Evolutionary conservation across 441 rosid species (phyloP).

Genomic region (Omphalea diandra): DNA sequence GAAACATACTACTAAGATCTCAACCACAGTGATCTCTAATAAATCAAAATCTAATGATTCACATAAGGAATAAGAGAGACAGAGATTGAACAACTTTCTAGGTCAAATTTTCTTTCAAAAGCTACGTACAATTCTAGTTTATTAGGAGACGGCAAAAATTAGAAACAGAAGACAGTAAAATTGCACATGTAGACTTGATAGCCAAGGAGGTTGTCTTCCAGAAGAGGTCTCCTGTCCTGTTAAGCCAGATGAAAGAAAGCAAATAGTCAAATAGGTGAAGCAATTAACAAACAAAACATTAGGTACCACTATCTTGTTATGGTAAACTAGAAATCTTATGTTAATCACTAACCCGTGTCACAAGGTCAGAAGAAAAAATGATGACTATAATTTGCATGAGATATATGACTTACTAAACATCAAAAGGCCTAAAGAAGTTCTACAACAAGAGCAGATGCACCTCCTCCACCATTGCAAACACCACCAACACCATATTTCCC

Average conservation of each 20-base stretch:
- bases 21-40: too few relatives aligned
- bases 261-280: not conserved
- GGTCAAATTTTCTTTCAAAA: conserved; percentile 8
- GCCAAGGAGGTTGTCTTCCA: not conserved
- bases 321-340: not conserved
- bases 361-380: too few relatives aligned
- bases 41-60: not conserved
- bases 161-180: conserved; percentile 10
- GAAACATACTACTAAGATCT: too few relatives aligned
- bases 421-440: conserved; percentile 55
- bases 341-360: too few relatives aligned
- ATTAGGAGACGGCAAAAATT: conserved; percentile 5
- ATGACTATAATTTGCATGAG: not conserved
- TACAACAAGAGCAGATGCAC: conserved; percentile 87
- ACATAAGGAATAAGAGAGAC: not conserved
- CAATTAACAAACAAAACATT: not conserved
- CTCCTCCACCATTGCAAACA: conserved; percentile 98
- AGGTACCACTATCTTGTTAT: not conserved
- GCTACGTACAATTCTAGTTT: conserved; percentile 5
- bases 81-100: not conserved
- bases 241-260: conserved; percentile 1
- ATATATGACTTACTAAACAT: conserved; percentile 25
- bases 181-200: conserved; percentile 8
- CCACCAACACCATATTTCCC: conserved; percentile 85
- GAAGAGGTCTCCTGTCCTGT: not conserved